A percentile compares a stretch with the other conserved stretches of the same genome.
Evolutionary conservation across 2,329 filamentous ascomycete genomes (phyloP).

Genomic region (Neocatenulostroma microsporum): DNA sequence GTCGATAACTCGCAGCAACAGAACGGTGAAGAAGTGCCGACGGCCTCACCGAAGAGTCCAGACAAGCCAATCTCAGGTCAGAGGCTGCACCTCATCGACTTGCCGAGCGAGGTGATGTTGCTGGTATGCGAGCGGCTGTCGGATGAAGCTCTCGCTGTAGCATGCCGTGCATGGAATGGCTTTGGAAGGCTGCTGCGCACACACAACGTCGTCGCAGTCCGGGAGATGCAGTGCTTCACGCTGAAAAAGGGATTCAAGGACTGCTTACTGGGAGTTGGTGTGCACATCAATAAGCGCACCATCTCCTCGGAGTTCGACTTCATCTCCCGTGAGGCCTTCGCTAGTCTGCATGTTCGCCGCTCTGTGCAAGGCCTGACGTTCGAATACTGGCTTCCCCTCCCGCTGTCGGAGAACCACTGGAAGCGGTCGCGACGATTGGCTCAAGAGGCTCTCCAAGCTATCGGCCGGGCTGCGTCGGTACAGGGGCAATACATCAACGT

Average conservation of each 20-base stretch:
- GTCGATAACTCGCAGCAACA: no score
- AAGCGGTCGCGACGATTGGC: conserved; percentile 7
- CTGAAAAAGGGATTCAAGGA: conserved; percentile 17
- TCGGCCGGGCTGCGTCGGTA: conserved; percentile 5
- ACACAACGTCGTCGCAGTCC: conserved; percentile 16
- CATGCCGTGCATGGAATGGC: conserved; percentile 16
- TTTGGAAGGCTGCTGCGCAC: conserved; percentile 12
- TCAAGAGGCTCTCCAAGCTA: conserved; percentile 4
- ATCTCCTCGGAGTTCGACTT: conserved; percentile 20
- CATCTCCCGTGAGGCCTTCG: conserved; percentile 15
- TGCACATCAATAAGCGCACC: conserved; percentile 9
- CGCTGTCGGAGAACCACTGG: conserved; percentile 17
- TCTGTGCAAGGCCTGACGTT: conserved; percentile 16
- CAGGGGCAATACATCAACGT: conserved; percentile 11
- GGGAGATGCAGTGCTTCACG: conserved; percentile 20
- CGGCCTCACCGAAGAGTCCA: background rate
- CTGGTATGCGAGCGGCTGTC: conserved; percentile 14
- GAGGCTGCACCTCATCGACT: conserved; percentile 7
- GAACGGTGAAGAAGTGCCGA: no score
- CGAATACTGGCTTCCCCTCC: conserved; percentile 17
- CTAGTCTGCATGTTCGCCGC: conserved; percentile 8
- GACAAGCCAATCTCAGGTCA: no score
- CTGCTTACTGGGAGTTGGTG: conserved; percentile 15
- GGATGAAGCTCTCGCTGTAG: conserved; percentile 14
- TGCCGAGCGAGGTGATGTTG: conserved; percentile 14